Evolutionary conservation across 306 rosid species (phyloP).

Genomic region (Glycine tomentella): DNA sequence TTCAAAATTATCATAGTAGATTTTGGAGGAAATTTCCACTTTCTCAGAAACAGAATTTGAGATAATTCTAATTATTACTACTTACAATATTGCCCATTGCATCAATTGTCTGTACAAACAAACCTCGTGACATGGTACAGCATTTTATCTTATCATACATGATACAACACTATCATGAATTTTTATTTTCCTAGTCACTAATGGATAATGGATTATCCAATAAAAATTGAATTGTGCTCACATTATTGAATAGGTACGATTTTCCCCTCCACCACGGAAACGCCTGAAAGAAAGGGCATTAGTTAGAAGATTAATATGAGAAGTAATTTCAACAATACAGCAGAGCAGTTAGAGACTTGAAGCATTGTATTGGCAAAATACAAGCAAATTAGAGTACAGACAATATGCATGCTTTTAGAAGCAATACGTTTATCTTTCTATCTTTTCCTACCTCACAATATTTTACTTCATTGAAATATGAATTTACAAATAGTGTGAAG

Average conservation of each 20-base stretch:
- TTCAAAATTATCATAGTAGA: no score
- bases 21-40: no score
- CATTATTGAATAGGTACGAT: constrained; percentile 81
- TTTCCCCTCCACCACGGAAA: constrained; percentile 78
- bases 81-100: no score
- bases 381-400: constrained; percentile 22
- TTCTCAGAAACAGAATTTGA: no score
- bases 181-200: constrained; percentile 3
- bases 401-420: constrained; percentile 6
- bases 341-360: constrained; percentile 37
- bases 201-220: constrained; percentile 18
- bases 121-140: not conserved
- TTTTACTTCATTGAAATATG: not conserved
- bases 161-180: constrained; percentile 7
- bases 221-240: constrained; percentile 59
- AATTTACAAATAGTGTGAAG: not conserved
- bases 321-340: constrained; percentile 42
- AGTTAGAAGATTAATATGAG: constrained; percentile 37
- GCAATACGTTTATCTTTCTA: constrained; percentile 5
- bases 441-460: not conserved
- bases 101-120: no score
- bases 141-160: not conserved
- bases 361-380: constrained; percentile 29
- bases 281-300: constrained; percentile 52
- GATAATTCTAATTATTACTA: no score